phyloP scores from a whole-genome alignment of 1,139 yeast genomes.

The Hansenula lynferdii region DNA sequence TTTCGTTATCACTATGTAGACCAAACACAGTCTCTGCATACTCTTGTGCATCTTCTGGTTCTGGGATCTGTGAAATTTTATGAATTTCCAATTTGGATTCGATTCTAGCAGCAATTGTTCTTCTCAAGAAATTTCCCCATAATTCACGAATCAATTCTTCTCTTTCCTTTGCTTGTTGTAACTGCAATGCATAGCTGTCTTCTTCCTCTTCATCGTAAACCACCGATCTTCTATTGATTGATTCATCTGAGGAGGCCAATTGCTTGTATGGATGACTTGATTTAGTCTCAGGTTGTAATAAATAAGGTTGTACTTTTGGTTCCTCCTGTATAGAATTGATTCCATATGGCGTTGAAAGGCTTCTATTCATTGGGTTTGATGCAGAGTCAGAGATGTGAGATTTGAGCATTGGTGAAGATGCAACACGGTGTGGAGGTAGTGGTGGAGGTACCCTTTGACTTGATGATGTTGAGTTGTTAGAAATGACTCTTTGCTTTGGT shows the following conservation, averaged over 20 bases:
- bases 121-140: constrained; percentile 13
- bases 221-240: too few relatives aligned
- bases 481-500: too few relatives aligned
- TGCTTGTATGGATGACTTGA: background rate
- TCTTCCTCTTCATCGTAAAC: constrained; percentile 3
- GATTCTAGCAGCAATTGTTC: constrained; percentile 15
- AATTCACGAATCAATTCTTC: constrained; percentile 10
- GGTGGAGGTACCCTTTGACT: constrained; percentile 12
- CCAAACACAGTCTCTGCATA: constrained; percentile 3
- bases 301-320: constrained; percentile 1
- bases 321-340: background rate
- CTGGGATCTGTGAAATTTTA: constrained; percentile 11
- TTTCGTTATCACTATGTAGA: constrained; percentile 4
- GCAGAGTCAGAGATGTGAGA: background rate
- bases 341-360: background rate
- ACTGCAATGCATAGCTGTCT: too few relatives aligned
- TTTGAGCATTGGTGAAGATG: constrained; percentile 13
- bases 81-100: constrained; percentile 14
- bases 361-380: constrained; percentile 5
- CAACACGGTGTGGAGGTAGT: constrained; percentile 19
- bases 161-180: constrained; percentile 1
- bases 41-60: constrained; percentile 7
- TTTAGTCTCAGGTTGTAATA: background rate
- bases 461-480: too few relatives aligned
- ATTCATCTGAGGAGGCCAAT: background rate